Evolutionary conservation across 176 grass and related monocot genomes (phyloP), one percentile per base, ranked within the genome.

Genomic region (Thinopyrum elongatum): DNA sequence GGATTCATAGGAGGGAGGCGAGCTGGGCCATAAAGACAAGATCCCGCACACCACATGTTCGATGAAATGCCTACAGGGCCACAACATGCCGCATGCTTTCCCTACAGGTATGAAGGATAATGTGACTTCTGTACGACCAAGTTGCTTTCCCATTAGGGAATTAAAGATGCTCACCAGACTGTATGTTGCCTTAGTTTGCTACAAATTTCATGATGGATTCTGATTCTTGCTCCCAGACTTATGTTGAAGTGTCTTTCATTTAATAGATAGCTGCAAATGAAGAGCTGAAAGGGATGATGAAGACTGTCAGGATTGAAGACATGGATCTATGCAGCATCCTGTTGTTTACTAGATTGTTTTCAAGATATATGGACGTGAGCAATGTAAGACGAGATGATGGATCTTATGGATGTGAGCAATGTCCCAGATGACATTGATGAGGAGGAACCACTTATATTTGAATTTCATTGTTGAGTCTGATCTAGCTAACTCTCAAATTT

Each of bases 261-360:
- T 16, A 84, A n/a, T 65, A 94, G 95, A 91, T 97, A 81, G 82
- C 90, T 82, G 95, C 92, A 15, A 94, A 97, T 65, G 93, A 97
- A 70, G 95, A 97, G 79, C 86, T 93, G 13, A 97, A 94, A 94
- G 95, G 95, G 63, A 91, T 94, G 92, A 97, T 94, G 95, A 34
- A 97, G 85, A 97, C 92, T 62, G 92, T 94, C 46, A 92, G 90
- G 70, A 88, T 94, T 21, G 89, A 94, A 60, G 92, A 93, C 76
- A 97, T 94, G 76, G 92, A 94, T 86, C 92, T 97, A 91, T 27
- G 88, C 60, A 88, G 34, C 27, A 46, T 69, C 28, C 27, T 65
- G 77, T 41, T 61, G 10, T 58, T 65, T 35, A 35, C 34, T 34
- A 34, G 33, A 34, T 34, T 34, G 33, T 34, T 34, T 34, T 34